Base-by-base conservation (phyloP, 495 filamentous ascomycete species). In the Endocarpon pusillum region DNA sequence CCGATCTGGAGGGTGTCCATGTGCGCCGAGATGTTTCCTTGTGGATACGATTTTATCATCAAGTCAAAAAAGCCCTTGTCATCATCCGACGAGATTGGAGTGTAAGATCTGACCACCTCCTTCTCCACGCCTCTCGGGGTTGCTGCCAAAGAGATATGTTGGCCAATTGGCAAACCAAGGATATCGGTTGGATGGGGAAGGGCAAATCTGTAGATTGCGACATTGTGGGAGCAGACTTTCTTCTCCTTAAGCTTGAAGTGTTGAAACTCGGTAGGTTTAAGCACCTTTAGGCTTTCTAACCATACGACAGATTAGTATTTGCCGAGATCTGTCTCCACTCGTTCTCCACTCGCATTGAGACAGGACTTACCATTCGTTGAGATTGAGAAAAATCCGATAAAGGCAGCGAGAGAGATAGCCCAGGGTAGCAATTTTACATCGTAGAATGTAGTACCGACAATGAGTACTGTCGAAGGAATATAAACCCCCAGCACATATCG, bases 121-220 rank as follows among this genome's bases (percentile, higher is more conserved):
- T 93, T 92, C 39, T 63, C 66, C 43, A 70, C 62, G 40, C 78
- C 78, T 38, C 77, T 70, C 34, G 89, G 74, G 33, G 57, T 71
- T 22, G 87, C 86, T 44, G 77, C 78, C 50, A 97, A 79, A 40
- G 87, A 94, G 62, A 97, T 92, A 62, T 97, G 89, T 55, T 97
- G 89, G 44, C 89, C 89, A 59, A 94, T 97, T 37, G 89, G 89
- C 14, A 97, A 76, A 45, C 89, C 87, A 41, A 97, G 80, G 54
- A 94, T 84, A 46, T 80, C 68, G 40, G 63, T 76, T 15, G 73
- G 60, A 36, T 64, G 54, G 32, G 86, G 86, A 22, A 97, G 78
- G 26, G 62, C 57, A 57, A 96, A 94, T 44, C 85, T 84, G 66
- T 97, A 94, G 59, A 97, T 93, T 52, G 85, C 81, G 36, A 93